phyloP scores from a whole-genome alignment of 176 grass and related monocot species.

The Otatea glauca region DNA sequence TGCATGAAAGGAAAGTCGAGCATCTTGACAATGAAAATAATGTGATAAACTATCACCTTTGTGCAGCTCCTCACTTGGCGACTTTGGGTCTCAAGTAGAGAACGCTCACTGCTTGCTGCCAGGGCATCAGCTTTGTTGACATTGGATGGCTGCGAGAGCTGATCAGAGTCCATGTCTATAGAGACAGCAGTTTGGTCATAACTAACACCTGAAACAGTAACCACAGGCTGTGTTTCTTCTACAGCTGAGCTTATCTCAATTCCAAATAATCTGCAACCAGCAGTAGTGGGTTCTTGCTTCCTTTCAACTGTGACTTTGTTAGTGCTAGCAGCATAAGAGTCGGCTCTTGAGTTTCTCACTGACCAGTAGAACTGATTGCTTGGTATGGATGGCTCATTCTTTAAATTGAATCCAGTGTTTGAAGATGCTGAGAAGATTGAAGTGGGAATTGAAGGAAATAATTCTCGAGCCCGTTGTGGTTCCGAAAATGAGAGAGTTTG shows the following conservation, averaged over 20 bases:
- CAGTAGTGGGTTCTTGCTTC: constrained; percentile 57
- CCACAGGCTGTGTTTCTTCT: constrained; percentile 40
- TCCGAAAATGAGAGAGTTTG: constrained; percentile 68
- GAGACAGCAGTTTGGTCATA: constrained; percentile 53
- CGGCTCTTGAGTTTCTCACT: constrained; percentile 48
- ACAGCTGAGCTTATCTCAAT: constrained; percentile 68
- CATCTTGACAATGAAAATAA: constrained; percentile 10
- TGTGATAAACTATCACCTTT: constrained; percentile 63
- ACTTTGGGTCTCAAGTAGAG: constrained; percentile 60
- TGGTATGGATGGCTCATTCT: constrained; percentile 36
- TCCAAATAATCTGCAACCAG: constrained; percentile 89
- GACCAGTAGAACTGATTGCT: constrained; percentile 61
- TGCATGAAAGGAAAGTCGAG: constrained; percentile 9
- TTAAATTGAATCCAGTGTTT: constrained; percentile 53
- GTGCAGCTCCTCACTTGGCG: constrained; percentile 90
- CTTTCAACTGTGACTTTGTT: constrained; percentile 55
- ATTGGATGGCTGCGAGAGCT: constrained; percentile 62
- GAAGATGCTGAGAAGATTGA: constrained; percentile 52
- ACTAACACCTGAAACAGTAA: constrained; percentile 43
- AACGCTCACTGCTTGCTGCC: constrained; percentile 57
- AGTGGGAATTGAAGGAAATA: constrained; percentile 49
- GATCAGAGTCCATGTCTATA: constrained; percentile 48
- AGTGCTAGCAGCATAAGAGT: constrained; percentile 55
- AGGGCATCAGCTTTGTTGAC: constrained; percentile 55
- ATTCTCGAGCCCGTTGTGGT: constrained; percentile 44